Base-by-base conservation (phyloP, 2,329 filamentous ascomycete genomes). In the Cladosporium colombiae region DNA sequence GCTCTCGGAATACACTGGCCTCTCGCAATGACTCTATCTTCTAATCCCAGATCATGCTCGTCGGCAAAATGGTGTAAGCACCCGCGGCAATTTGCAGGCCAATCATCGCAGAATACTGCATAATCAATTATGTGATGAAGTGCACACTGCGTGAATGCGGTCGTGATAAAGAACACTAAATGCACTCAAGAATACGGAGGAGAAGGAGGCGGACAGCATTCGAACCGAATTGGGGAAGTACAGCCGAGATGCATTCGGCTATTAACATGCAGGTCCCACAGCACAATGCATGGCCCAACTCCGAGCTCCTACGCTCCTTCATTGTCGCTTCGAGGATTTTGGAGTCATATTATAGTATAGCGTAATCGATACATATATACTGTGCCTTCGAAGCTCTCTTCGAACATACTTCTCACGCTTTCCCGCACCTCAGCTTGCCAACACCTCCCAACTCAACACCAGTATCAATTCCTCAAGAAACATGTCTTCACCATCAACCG, bases 401-500 rank as follows among this genome's bases (percentile, higher is more conserved):
- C 40, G 5, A 46, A 6, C 3, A 46, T 23, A 21, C 4, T 21
- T 46, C 40, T 13, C n/a, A 46, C 40, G 40, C 8, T 0, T 13
- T 46, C n/a, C 40, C n/a, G 4, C 40, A 46, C 3, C n/a, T 46
- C 40, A 46, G 13, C n/a, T 46, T 7, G 7, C n/a, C 10, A 46
- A 10, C 40, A 23, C 3, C 40, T 46, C 40, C n/a, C 40, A 13
- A 46, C n/a, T 46, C 40, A 46, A 5, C n/a, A 46, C n/a, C 40
- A 21, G n/a, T 23, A 21, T 2, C 40, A 23, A 13, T 13, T 21
- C 3, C 40, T 13, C 8, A 21, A 21, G n/a, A 11, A 33, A 31
- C 8, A 57, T 57, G 55, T 57, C 55, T 57, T 56, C 61, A 5
- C 14, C 35, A 46, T 18, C 61, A 23, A 31, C 61, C 10, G 49